Base-by-base conservation (phyloP, 176 grass and related monocot species). In the Oryza meyeriana region DNA sequence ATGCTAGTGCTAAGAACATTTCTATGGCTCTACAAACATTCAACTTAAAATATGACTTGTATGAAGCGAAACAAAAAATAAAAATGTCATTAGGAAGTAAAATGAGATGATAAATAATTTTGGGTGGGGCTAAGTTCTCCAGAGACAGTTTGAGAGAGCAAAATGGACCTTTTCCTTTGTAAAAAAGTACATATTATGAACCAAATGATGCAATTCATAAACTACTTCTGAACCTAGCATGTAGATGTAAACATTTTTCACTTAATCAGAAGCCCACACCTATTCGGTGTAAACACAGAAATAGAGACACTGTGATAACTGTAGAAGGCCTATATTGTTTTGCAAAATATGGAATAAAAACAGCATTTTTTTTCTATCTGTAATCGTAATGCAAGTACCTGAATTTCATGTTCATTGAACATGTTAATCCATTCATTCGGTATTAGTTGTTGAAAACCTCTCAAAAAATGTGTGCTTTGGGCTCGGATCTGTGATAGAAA, bases 331-430 rank as follows among this genome's bases (percentile, higher is more conserved):
- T 40, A 31, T 39, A 52, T 4, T 88, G 5, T 62, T 81, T 72
- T 31, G 13, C 36, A 20, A 20, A 31, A 61, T 58, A 59, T n/a
- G 67, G 28, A 62, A 25, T 71, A 28, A 71, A n/a, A 52, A 29
- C 57, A 72, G 52, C 20, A 20, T 55, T 18, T 80, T 38, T 64
- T 47, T n/a, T 66, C 40, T 30, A 44, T 44, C 11, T 32, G 33
- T 30, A 76, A 36, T 81, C 14, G 17, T 78, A 67, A 62, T 35
- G 13, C 16, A 83, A 75, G 58, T 88, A 99, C 96, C 93, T 99
- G 96, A 91, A 99, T 85, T 89, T 99, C 96, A 88, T 99, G 90
- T 88, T 99, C 96, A 82, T 85, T 95, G 82, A 99, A 99, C 91
- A 99, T 92, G 78, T 99, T 87, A 13, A 95, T 95, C 96, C 96